These are phyloP conservation scores for Suhomyces xylopsoci DNA, from an alignment of 805 yeast genomes.

Conservation along the genomic window DNA sequence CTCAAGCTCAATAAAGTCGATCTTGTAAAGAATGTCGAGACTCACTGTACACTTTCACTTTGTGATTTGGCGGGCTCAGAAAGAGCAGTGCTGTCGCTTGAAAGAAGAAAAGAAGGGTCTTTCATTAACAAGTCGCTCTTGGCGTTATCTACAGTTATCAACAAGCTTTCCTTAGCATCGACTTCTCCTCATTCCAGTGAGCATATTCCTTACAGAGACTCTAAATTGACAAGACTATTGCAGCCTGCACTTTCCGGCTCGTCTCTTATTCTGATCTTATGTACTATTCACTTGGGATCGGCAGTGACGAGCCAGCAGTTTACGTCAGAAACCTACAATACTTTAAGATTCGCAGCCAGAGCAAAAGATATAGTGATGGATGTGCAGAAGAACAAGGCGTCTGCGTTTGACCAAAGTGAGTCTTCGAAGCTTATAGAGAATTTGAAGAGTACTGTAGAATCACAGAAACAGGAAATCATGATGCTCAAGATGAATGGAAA, in stretches of 20 bases:
- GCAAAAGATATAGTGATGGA: conserved; percentile 81
- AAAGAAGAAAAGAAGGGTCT: conserved; percentile 90
- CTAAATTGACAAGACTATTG: conserved; percentile 81
- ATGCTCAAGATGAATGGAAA: conserved; percentile 15
- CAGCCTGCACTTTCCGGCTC: conserved; percentile 92
- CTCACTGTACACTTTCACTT: conserved; percentile 64
- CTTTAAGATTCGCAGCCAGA: conserved; percentile 87
- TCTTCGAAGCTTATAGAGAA: conserved; percentile 45
- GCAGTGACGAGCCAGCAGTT: conserved; percentile 33
- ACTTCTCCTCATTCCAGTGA: conserved; percentile 26
- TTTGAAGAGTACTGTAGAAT: conserved; percentile 57
- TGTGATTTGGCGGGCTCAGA: conserved; percentile 99
- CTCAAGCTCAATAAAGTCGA: conserved; percentile 53
- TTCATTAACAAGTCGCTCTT: conserved; percentile 87
- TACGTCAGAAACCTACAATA: conserved; percentile 77
- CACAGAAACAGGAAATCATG: conserved; percentile 53
- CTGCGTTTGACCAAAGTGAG: conserved; percentile 40
- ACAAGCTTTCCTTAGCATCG: conserved; percentile 54
- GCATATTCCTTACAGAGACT: conserved; percentile 91
- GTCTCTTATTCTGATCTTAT: conserved; percentile 77
- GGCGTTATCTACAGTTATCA: conserved; percentile 89
- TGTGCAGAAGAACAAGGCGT: conserved; percentile 52
- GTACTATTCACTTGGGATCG: conserved; percentile 74
- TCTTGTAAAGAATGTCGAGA: conserved; percentile 35
- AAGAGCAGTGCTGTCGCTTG: conserved; percentile 62